Conservation (phyloP, 768 basidiomycete genomes). For the Naematelia aurantialba region DNA sequence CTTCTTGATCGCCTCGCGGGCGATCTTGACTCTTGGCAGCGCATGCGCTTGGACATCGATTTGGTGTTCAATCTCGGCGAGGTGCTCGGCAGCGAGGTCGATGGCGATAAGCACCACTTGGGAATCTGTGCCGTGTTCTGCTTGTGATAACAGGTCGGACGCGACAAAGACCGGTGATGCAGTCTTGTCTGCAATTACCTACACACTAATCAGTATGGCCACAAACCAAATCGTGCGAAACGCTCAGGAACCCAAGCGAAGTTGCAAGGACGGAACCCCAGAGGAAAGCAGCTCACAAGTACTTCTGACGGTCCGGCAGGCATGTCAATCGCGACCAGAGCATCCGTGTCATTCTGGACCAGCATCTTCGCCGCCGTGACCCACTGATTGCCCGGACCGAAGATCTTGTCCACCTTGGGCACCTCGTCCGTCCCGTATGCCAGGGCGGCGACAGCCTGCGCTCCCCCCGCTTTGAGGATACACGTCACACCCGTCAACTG, state of each 20-base stretch:
- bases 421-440: constrained; percentile 94
- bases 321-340: constrained; percentile 96
- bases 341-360: constrained; percentile 96
- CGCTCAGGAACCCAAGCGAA: neutral
- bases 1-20: constrained; percentile 81
- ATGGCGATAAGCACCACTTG: constrained; percentile 92
- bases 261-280: neutral
- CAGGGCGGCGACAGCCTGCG: constrained; percentile 91
- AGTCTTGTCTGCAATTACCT: constrained; percentile 92
- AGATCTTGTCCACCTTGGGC: constrained; percentile 98
- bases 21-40: constrained; percentile 81
- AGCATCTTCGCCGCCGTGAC: constrained; percentile 99
- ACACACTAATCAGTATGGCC: constrained; percentile 8
- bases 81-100: constrained; percentile 58
- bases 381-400: constrained; percentile 99
- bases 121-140: constrained; percentile 96
- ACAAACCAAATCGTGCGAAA: neutral
- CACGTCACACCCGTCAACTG: constrained; percentile 82
- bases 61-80: constrained; percentile 74
- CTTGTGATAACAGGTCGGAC: constrained; percentile 93
- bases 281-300: constrained; percentile 60
- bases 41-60: constrained; percentile 82
- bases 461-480: constrained; percentile 91
- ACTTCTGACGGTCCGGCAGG: constrained; percentile 98
- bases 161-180: constrained; percentile 87